Evolutionary conservation across 2,329 filamentous ascomycete genomes (phyloP), one percentile per base, ranked within the genome.

Genomic region (Colletotrichum limetticola): DNA sequence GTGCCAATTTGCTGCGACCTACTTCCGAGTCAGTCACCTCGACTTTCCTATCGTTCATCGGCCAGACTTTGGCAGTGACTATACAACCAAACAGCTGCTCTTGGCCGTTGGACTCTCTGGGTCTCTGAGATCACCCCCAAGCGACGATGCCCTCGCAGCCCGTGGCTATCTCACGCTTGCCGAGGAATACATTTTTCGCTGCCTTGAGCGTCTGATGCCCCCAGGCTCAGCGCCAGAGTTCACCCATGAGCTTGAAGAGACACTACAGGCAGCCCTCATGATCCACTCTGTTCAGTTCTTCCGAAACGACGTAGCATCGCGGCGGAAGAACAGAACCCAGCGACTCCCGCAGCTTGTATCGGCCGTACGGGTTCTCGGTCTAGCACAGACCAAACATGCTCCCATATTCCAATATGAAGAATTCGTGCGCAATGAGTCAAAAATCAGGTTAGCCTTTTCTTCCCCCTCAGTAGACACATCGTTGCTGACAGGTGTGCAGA

Each of bases 1-100:
- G 24, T 74, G 71, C 19, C 26, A 42, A 9, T 78, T 79, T 53
- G 67, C 76, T 3, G 56, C 72, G 1, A 71, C 72, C n/a, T 79
- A 76, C 71, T 80, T 78, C 70, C 76, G 76, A 9, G 67, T 76
- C 28, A 78, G 75, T 37, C 78, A 80, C 60, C 68, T 63, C 11
- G 77, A 80, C 70, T 76, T 80, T 12, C 79, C 79, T 26, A 63
- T 80, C 22, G 30, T 78, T 2, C 79, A 80, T 74, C 74, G 75
- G 7, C 74, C 79, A 6, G 74, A 71, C 11, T 80, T 80, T 55
- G 69, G 74, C 24, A 49, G 64, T 9, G 68, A 74, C 9, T 62
- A 67, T 1, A 75, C 76, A 4, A 68, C 68, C 1, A 63, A 64
- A 7, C 37, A 73, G 11, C 67, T 78, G 28, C 22, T 78, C 9